Percentiles rank a stretch among this genome's conserved stretches.
Evolutionary conservation across 805 yeast genomes (phyloP).

Genomic region (Suhomyces sp.): DNA sequence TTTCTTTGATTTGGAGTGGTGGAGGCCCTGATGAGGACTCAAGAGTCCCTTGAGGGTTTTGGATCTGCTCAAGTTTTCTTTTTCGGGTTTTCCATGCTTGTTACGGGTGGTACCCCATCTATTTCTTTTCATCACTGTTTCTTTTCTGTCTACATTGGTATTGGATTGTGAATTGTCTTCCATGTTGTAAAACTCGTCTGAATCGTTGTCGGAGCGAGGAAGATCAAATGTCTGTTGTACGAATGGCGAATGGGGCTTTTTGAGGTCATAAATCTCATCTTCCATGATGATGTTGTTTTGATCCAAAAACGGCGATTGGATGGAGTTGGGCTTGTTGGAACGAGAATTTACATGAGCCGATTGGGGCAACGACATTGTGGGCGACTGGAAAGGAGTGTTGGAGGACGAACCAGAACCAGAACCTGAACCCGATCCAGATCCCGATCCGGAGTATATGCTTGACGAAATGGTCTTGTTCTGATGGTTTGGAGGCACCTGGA

Average conservation of each 20-base stretch:
- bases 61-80: constrained; percentile 49
- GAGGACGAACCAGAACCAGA: too few relatives aligned
- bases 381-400: constrained; percentile 11
- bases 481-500: constrained; percentile 24
- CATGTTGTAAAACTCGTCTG: constrained; percentile 15
- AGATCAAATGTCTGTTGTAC: constrained; percentile 14
- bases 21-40: constrained; percentile 13
- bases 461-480: constrained; percentile 3
- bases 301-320: constrained; percentile 33
- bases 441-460: too few relatives aligned
- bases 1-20: constrained; percentile 8
- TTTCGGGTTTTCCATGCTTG: constrained; percentile 62
- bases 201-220: constrained; percentile 7
- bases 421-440: too few relatives aligned
- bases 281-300: constrained; percentile 19
- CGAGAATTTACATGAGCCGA: constrained; percentile 3
- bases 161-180: constrained; percentile 12
- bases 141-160: constrained; percentile 20
- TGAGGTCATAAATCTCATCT: constrained; percentile 23
- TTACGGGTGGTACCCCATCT: constrained; percentile 92
- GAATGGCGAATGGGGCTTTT: constrained; percentile 31
- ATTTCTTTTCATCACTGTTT: constrained; percentile 67
- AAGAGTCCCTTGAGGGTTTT: constrained; percentile 54
- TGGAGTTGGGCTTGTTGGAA: constrained; percentile 5
- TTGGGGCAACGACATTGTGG: constrained; percentile 3